Conservation (phyloP, 108 stramenopile genomes). For the Nitzschia sp. region DNA sequence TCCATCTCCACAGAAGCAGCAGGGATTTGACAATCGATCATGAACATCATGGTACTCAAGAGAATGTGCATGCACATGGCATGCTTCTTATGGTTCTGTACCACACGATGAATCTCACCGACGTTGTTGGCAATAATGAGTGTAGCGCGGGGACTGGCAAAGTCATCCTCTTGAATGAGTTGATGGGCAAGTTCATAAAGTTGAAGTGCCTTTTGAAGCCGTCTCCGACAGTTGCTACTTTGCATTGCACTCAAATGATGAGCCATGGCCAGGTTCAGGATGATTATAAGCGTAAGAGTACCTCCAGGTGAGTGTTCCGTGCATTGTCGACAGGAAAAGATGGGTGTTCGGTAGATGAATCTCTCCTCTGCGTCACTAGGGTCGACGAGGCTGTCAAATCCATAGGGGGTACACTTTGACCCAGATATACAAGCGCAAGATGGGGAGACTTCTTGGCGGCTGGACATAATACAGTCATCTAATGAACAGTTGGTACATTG, state of each 20-base stretch:
- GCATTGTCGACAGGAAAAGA: constrained; percentile 2
- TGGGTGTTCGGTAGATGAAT: constrained; percentile 18
- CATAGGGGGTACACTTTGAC: background rate
- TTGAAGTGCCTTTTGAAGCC: constrained; percentile 5
- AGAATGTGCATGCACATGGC: constrained; percentile 12
- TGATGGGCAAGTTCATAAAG: constrained; percentile 16
- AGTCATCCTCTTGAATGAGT: constrained; percentile 2
- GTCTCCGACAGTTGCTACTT: constrained; percentile 6
- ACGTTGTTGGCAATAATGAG: constrained; percentile 22
- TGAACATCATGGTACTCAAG: constrained; percentile 18
- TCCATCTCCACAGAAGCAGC: constrained; percentile 12
- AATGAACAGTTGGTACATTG: constrained; percentile 9
- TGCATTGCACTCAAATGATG: constrained; percentile 3
- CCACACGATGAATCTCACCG: constrained; percentile 16
- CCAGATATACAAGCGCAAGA: background rate
- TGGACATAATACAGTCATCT: constrained; percentile 3
- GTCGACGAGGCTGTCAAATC: background rate
- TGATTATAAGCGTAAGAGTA: constrained; percentile 9
- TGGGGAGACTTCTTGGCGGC: background rate
- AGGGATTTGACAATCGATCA: constrained; percentile 13
- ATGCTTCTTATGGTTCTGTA: constrained; percentile 7
- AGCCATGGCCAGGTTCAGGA: constrained; percentile 19
- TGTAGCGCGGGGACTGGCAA: background rate
- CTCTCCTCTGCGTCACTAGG: background rate
- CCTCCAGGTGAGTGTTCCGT: constrained; percentile 5